Conservation (phyloP, 75 land plant species). For the Adiantum capillusveneris region DNA sequence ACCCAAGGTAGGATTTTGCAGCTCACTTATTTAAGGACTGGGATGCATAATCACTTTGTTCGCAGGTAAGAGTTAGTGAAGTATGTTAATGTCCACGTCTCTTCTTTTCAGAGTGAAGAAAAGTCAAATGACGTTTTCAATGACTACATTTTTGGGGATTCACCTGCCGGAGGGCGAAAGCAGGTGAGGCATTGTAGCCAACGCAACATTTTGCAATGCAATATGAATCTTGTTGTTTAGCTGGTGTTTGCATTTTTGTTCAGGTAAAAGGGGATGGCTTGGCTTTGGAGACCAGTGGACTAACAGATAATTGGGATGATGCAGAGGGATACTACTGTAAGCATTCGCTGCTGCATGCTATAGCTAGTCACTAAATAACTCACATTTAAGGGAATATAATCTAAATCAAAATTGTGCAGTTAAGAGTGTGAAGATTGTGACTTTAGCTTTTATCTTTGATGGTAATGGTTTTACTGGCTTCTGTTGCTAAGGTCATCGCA, state of each 20-base stretch:
- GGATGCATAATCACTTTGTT: too few relatives aligned
- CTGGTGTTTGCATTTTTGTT: background rate
- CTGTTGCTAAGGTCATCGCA: conserved; percentile 51
- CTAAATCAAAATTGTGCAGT: background rate
- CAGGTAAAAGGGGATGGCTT: conserved; percentile 77
- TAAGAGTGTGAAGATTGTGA: background rate
- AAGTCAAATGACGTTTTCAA: conserved; percentile 64
- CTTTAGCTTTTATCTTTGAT: background rate
- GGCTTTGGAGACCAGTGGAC: conserved; percentile 69
- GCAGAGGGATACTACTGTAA: conserved; percentile 94
- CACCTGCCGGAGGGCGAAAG: conserved; percentile 80
- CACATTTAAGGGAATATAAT: too few relatives aligned
- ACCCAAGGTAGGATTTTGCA: conserved; percentile 70
- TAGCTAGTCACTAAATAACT: too few relatives aligned
- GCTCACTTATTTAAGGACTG: too few relatives aligned
- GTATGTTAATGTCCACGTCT: too few relatives aligned
- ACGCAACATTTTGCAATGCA: background rate
- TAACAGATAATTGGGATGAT: conserved; percentile 99
- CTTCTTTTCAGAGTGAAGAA: conserved; percentile 74
- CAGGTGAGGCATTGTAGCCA: conserved; percentile 30
- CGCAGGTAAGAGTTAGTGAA: too few relatives aligned
- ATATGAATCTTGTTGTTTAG: too few relatives aligned
- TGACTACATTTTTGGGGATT: conserved; percentile 98
- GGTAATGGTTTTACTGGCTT: conserved; percentile 10
- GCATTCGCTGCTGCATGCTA: too few relatives aligned